Evolutionary conservation across 2,329 filamentous ascomycete species (phyloP).

Genomic region (Scedosporium aurantiacum): DNA sequence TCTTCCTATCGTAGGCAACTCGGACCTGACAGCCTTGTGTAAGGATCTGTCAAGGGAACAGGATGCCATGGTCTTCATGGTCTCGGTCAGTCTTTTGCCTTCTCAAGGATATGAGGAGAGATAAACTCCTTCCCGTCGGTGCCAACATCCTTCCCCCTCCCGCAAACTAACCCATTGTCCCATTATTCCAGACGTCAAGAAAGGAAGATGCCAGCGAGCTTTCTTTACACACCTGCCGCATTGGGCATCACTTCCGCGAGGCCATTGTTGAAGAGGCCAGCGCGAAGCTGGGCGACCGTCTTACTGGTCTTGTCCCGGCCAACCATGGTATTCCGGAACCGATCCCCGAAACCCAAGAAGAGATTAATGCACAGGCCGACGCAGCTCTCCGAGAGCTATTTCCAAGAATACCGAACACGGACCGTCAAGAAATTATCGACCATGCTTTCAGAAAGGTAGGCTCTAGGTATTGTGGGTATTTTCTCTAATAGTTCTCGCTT

Average conservation of each 20-base stretch:
- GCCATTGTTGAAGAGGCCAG: slow-evolving; percentile 47
- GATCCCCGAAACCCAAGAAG: slow-evolving; percentile 46
- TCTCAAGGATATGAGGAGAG: background rate
- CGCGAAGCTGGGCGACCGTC: slow-evolving; percentile 15
- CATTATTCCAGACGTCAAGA: slow-evolving; percentile 16
- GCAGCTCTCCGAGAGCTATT: slow-evolving; percentile 52
- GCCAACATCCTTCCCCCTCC: background rate
- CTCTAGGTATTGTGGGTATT: background rate
- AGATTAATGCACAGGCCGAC: slow-evolving; percentile 53
- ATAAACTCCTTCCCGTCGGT: slow-evolving; percentile 11
- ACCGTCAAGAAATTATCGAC: slow-evolving; percentile 50
- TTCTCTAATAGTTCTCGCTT: background rate
- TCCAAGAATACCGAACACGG: slow-evolving; percentile 53
- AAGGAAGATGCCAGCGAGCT: slow-evolving; percentile 24
- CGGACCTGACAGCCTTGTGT: slow-evolving; percentile 47
- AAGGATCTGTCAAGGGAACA: slow-evolving; percentile 54
- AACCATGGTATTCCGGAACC: slow-evolving; percentile 35
- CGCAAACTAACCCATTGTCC: background rate
- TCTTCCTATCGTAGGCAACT: slow-evolving; percentile 47
- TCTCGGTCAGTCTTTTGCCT: slow-evolving; percentile 38
- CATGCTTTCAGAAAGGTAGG: slow-evolving; percentile 53
- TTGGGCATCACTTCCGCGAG: slow-evolving; percentile 49
- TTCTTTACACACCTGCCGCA: slow-evolving; percentile 44
- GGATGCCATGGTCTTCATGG: slow-evolving; percentile 55
- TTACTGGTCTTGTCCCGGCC: slow-evolving; percentile 11